Evolutionary conservation across 2,329 filamentous ascomycete genomes (phyloP), one percentile per base, ranked within the genome.

Genomic region (Diaporthe nobilis): DNA sequence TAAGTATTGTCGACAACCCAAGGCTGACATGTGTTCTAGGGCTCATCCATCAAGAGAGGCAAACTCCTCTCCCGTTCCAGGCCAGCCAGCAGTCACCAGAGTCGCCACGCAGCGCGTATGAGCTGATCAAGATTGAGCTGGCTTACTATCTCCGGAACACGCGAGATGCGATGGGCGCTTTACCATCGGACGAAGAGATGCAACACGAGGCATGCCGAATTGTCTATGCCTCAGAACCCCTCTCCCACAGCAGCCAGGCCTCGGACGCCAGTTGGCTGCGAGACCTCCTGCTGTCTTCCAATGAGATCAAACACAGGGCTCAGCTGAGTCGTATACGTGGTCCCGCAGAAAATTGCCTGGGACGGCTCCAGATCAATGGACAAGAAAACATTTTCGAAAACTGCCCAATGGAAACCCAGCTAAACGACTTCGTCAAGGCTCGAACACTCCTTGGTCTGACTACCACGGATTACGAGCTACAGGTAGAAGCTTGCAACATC

Each of bases 31-130:
- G 71, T 77, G 75, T 63, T 71, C 81, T 82, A 92, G 90, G 92
- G 85, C 86, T 92, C 73, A 92, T 92, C 85, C 89, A 92, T 81
- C 85, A 91, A 83, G 91, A 92, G 81, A 87, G 90, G 81, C 89
- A 88, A 53, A 88, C 87, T 20, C 88, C 90, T 13, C 82, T 89
- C 60, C 90, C 90, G 34, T 92, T 85, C 80, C 84, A 85, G 80
- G 89, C 89, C 51, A 86, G 85, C 76, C 82, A 84, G 15, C 83
- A 83, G 42, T 82, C 86, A 4, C 83, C 85, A 0, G 85, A 87
- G 75, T 86, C 87, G 12, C 88, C 89, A 1, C 86, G 87, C 25
- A 91, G 89, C 78, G 89, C 90, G n/a, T 92, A 91, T 80, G 91
- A 92, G 78, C 83, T 92, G 37, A 85, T 93, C 79, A 92, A 92